phyloP scores from a whole-genome alignment of 169 alveolate species.

The Eimeria tenella region DNA sequence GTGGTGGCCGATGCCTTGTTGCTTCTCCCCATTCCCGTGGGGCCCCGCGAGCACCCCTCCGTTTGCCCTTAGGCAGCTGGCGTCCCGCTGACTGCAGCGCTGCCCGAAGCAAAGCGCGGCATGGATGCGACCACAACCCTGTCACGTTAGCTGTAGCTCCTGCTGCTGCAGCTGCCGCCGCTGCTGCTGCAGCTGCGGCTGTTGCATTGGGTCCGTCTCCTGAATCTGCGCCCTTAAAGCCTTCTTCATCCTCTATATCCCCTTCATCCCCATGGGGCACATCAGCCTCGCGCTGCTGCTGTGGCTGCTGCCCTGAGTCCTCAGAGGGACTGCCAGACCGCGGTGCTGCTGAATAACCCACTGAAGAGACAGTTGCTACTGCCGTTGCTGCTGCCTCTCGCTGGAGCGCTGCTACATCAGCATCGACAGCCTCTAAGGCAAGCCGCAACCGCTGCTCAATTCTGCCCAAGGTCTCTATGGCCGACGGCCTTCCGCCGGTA shows the following conservation, averaged over 20 bases:
- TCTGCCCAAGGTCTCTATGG: conserved; percentile 6
- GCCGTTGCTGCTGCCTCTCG: conserved; percentile 72
- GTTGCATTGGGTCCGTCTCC: conserved; percentile 15
- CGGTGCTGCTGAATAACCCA: not conserved
- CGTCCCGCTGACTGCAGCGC: conserved; percentile 67
- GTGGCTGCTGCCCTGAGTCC: conserved; percentile 43
- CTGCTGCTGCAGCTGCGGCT: conserved; percentile 38
- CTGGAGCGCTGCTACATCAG: conserved; percentile 62
- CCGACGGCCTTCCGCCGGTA: not conserved
- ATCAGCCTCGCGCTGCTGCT: conserved; percentile 46
- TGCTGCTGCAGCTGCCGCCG: conserved; percentile 52
- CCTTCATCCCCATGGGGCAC: conserved; percentile 52
- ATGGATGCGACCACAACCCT: conserved; percentile 39
- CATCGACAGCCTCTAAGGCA: conserved; percentile 61
- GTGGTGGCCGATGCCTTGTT: conserved; percentile 43
- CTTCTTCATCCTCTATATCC: conserved; percentile 41
- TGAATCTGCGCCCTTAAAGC: conserved; percentile 29
- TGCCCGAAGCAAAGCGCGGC: conserved; percentile 60
- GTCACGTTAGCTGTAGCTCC: not conserved
- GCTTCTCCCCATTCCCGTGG: conserved; percentile 64
- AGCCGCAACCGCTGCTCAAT: conserved; percentile 33
- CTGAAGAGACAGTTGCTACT: conserved; percentile 62
- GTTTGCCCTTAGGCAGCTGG: conserved; percentile 50
- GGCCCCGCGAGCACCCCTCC: conserved; percentile 58
- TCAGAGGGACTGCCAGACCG: not conserved